Conservation (phyloP, 1,139 yeast genomes). For the Kodamaea arcana region DNA sequence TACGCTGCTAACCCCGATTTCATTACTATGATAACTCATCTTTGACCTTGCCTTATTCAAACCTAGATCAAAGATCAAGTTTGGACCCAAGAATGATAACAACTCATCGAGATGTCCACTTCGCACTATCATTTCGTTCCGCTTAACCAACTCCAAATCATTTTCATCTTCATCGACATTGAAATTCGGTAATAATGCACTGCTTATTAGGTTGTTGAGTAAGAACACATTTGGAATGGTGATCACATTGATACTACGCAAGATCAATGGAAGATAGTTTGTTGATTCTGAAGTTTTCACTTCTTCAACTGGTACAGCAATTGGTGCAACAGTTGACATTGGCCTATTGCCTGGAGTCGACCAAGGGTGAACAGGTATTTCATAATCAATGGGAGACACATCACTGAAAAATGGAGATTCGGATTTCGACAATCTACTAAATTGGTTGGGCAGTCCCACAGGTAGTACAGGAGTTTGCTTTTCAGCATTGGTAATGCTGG, state of each 20-base stretch:
- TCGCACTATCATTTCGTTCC: slow-evolving; percentile 28
- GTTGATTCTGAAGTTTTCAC: slow-evolving; percentile 30
- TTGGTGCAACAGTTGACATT: not conserved
- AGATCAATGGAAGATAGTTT: slow-evolving; percentile 60
- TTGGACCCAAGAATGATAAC: slow-evolving; percentile 30
- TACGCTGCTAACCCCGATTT: not conserved
- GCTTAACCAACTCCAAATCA: slow-evolving; percentile 27
- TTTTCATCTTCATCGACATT: slow-evolving; percentile 33
- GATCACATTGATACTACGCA: slow-evolving; percentile 56
- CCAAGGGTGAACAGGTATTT: slow-evolving; percentile 2
- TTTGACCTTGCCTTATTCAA: slow-evolving; percentile 11
- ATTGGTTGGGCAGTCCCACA: slow-evolving; percentile 1
- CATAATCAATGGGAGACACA: slow-evolving; percentile 21
- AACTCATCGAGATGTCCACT: slow-evolving; percentile 29
- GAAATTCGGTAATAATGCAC: slow-evolving; percentile 13
- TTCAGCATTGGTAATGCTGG: not conserved
- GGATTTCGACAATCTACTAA: slow-evolving; percentile 12
- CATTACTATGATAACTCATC: not conserved
- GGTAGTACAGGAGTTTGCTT: not conserved
- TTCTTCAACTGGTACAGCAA: slow-evolving; percentile 2
- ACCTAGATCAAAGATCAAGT: slow-evolving; percentile 37
- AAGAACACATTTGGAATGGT: slow-evolving; percentile 55
- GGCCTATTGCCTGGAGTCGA: slow-evolving; percentile 1
- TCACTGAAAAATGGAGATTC: slow-evolving; percentile 31
- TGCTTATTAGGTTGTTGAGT: slow-evolving; percentile 21